Evolutionary conservation across 345 rosid species (phyloP), one percentile per base, ranked within the genome.

Genomic region (Melaleuca alternifolia): DNA sequence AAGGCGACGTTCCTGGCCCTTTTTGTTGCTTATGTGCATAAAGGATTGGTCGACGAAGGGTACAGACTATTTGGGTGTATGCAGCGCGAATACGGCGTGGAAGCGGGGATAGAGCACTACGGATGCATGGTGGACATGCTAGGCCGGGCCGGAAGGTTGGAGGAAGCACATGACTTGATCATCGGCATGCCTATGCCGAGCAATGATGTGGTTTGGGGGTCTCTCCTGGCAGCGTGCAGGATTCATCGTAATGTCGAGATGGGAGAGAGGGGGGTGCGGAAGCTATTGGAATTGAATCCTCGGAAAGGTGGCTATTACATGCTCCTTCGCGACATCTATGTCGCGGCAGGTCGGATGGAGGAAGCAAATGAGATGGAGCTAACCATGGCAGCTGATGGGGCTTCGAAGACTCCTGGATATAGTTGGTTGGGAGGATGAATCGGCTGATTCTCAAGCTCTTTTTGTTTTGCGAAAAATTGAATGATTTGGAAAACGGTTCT

Each of bases 41-140:
- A 85, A 62, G 89, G 89, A 18, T 86, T 85, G 87, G 91, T 86
- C 28, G 88, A 88, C 84, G 92, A 90, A 85, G 92, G 92, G 26
- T 87, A 86, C 71, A 84, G 81, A 26, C 88, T 90, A 51, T 85
- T 84, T 52, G 51, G 71, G 23, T 13, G 23, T 51, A 84, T 84
- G 86, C 37, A 16, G 28, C n/a, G 33, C 37, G 77, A 84, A n/a
- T 59, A n/a, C 11, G 54, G 79, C 51, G n/a, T 84, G 26, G 37
- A 71, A 33, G 77, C 79, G 0, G 30, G 54, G 0, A 11, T 84
- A 4, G 20, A 84, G 62, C 86, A 84, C 86, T 84, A 84, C 16
- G 71, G 77, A 13, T 57, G 86, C 77, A 59, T 84, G 86, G 86
- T 84, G 18, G 71, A 57, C 10, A 3, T 48, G 24, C 46, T 84